Conservation (phyloP, 2,329 filamentous ascomycete genomes). For the Sclerotinia nivalis region DNA sequence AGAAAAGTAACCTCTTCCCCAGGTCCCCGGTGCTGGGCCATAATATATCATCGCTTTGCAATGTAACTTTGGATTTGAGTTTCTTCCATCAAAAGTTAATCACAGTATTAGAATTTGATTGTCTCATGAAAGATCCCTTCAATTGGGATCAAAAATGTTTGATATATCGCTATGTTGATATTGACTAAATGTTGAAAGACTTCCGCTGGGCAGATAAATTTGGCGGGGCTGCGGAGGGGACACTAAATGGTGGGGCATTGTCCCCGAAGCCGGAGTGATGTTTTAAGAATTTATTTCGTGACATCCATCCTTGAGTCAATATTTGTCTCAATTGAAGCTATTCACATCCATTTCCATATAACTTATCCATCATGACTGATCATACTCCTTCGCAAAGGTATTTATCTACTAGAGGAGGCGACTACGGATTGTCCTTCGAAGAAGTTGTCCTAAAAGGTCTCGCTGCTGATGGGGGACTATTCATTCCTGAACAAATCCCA, state of each 20-base stretch:
- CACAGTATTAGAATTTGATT: neutral
- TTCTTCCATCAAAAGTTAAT: too few relatives aligned
- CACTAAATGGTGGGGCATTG: constrained; percentile 8
- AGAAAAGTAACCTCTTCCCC: neutral
- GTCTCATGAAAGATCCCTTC: neutral
- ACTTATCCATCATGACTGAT: constrained; percentile 26
- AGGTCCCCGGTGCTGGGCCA: neutral
- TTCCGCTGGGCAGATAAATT: neutral
- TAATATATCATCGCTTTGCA: neutral
- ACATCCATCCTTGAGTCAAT: constrained; percentile 1
- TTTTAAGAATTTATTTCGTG: constrained; percentile 1
- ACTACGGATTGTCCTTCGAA: constrained; percentile 79
- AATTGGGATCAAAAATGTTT: neutral
- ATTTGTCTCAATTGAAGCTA: constrained; percentile 6
- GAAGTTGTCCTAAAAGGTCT: constrained; percentile 88
- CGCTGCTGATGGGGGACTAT: constrained; percentile 82
- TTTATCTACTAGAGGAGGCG: constrained; percentile 62
- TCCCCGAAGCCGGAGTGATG: constrained; percentile 10
- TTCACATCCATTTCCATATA: neutral
- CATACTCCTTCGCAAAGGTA: constrained; percentile 59
- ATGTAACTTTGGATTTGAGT: neutral
- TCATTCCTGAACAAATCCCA: constrained; percentile 83
- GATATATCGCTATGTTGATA: too few relatives aligned
- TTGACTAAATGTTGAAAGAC: neutral
- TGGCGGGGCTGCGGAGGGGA: neutral